Evolutionary conservation across 768 basidiomycete species (phyloP).

Genomic region (Lactarius hatsudake): DNA sequence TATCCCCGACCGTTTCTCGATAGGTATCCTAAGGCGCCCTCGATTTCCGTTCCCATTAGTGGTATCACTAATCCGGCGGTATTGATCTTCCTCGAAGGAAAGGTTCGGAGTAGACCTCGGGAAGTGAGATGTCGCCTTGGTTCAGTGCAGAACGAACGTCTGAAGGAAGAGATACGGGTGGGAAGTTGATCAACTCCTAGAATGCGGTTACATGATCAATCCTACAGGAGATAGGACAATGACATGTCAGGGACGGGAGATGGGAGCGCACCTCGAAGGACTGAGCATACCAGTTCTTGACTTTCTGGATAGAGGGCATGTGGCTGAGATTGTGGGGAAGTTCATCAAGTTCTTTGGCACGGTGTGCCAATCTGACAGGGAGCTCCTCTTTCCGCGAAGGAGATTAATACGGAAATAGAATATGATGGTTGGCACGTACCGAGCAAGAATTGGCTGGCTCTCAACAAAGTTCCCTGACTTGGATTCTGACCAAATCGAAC

Average conservation of each 20-base stretch:
- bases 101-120: constrained; percentile 80
- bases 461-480: constrained; percentile 89
- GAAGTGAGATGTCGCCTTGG: constrained; percentile 50
- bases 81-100: constrained; percentile 42
- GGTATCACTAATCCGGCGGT: constrained; percentile 35
- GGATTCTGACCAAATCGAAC: constrained; percentile 96
- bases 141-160: constrained; percentile 64
- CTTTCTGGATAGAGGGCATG: constrained; percentile 91
- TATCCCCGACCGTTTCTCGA: constrained; percentile 69
- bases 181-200: constrained; percentile 89
- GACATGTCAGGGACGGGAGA: neutral
- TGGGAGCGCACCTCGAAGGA: constrained; percentile 78
- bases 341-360: constrained; percentile 93
- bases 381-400: constrained; percentile 68
- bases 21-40: constrained; percentile 62
- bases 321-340: constrained; percentile 87
- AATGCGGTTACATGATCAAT: neutral
- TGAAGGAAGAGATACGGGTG: constrained; percentile 65
- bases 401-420: neutral
- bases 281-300: constrained; percentile 99
- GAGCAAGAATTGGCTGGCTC: constrained; percentile 84
- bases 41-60: constrained; percentile 41
- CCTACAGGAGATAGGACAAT: constrained; percentile 12
- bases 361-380: constrained; percentile 90
- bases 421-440: constrained; percentile 45